Evolutionary conservation across 768 basidiomycete genomes (phyloP).

Genomic region (Xanthoconium stramineum): DNA sequence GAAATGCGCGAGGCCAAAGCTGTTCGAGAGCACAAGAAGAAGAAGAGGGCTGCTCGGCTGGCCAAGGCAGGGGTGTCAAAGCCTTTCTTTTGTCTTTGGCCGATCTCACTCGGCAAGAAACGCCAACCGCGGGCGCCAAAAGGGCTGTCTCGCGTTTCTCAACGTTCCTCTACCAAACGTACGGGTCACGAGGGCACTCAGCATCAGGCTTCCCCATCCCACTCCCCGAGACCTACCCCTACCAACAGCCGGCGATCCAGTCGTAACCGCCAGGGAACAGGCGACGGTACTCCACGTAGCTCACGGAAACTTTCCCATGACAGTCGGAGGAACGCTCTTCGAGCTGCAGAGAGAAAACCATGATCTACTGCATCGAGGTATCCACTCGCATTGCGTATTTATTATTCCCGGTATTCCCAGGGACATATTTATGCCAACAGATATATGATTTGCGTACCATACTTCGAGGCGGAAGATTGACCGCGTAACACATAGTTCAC

Average conservation of each 20-base stretch:
- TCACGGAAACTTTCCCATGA: constrained; percentile 20
- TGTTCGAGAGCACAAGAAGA: constrained; percentile 29
- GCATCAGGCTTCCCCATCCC: constrained; percentile 8
- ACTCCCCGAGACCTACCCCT: constrained; percentile 17
- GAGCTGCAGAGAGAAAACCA: constrained; percentile 4
- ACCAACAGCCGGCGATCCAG: constrained; percentile 19
- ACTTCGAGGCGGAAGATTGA: neutral
- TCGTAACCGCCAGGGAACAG: constrained; percentile 9
- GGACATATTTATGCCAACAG: constrained; percentile 20
- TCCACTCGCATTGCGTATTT: constrained; percentile 14
- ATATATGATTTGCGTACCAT: constrained; percentile 3
- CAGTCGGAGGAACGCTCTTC: constrained; percentile 10
- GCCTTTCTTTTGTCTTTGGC: constrained; percentile 24
- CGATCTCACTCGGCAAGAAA: constrained; percentile 24
- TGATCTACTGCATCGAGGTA: neutral
- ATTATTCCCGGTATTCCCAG: constrained; percentile 2
- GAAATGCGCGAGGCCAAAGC: constrained; percentile 63
- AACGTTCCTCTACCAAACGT: constrained; percentile 10
- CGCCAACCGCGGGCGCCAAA: constrained; percentile 10
- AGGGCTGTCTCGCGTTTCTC: constrained; percentile 1
- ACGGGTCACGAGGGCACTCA: constrained; percentile 9
- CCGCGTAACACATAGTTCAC: neutral
- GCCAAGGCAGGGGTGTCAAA: constrained; percentile 15
- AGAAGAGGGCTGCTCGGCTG: constrained; percentile 18
- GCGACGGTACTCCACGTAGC: constrained; percentile 5